Evolutionary conservation across 2,329 filamentous ascomycete genomes (phyloP), one percentile per base, ranked within the genome.

Genomic region (Fusarium lateritium): DNA sequence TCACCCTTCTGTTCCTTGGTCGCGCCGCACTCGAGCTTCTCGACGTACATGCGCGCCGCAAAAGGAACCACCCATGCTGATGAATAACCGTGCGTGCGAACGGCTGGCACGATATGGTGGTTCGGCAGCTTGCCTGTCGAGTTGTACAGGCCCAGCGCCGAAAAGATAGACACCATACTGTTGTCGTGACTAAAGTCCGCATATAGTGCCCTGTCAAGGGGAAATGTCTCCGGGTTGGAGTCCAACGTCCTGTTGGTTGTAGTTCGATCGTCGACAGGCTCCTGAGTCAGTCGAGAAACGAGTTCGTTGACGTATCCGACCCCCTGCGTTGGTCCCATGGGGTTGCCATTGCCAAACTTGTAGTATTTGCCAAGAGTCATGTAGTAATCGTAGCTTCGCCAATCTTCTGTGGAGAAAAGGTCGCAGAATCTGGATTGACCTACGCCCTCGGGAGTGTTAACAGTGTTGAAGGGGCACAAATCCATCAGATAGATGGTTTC

Each of bases 171-270:
- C 31, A 88, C 88, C 89, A 98, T 94, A 76, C 92, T 90, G 78
- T 97, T 97, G 79, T 98, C 94, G 79, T 98, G 94, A 67, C 90
- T 93, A 76, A 98, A 97, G 79, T 98, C 94, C 0, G 93, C 94
- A 75, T 97, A 98, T 2, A 97, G 80, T 13, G 81, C 81, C 43
- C 82, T 79, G 65, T 86, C 84, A 0, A 97, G 81, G 0, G 94
- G 94, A 74, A 97, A 98, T 0, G 92, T 94, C 8, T 79, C 76
- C 1, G 86, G 80, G 60, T 89, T 83, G 7, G 81, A 81, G 76
- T 97, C 92, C 0, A 97, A 85, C 0, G 94, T 97, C 36, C 81
- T 83, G 78, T 98, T 97, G 7, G 91, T 93, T 56, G 84, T 89
- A 1, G 94, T 97, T 60, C 87, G 80, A 76, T 97, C 94, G 1